These are phyloP conservation scores for Maudiozyma saulgeensis DNA, from an alignment of 805 yeast genomes.

Conservation along the genomic window DNA sequence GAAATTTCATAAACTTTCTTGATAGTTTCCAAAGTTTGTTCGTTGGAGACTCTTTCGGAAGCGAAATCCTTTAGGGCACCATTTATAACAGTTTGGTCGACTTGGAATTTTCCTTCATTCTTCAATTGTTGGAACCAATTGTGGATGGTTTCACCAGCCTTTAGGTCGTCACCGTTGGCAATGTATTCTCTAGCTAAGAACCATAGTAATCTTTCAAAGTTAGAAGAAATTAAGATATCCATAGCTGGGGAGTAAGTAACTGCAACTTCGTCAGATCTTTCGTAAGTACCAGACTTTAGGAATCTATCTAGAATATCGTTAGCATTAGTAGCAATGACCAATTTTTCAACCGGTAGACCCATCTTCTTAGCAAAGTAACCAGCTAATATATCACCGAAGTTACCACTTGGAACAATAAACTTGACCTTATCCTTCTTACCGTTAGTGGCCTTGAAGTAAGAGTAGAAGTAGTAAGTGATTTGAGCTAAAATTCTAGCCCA, in stretches of 20 bases:
- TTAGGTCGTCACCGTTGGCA: conserved; percentile 46
- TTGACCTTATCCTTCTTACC: conserved; percentile 44
- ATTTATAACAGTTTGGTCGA: conserved; percentile 50
- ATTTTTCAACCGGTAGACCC: conserved; percentile 85
- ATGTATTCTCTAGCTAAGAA: conserved; percentile 67
- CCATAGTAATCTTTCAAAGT: conserved; percentile 95
- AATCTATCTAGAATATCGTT: conserved; percentile 93
- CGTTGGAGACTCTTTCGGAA: conserved; percentile 72
- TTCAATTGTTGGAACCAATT: conserved; percentile 76
- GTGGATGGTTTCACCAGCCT: conserved; percentile 66
- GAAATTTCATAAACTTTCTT: conserved; percentile 52
- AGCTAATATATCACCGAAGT: conserved; percentile 96
- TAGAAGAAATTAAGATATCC: conserved; percentile 93
- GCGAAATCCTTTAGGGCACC: conserved; percentile 63
- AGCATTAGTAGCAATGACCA: conserved; percentile 91
- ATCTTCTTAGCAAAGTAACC: conserved; percentile 90
- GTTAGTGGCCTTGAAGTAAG: conserved; percentile 61
- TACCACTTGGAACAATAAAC: conserved; percentile 94
- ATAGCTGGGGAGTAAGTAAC: conserved; percentile 95
- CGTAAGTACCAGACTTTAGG: conserved; percentile 76
- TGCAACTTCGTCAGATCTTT: conserved; percentile 64
- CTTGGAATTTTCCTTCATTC: conserved; percentile 64
- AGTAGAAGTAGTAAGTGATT: conserved; percentile 90
- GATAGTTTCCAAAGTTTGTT: conserved; percentile 72
- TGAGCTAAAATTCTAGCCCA: conserved; percentile 99